A percentile compares a stretch with the other conserved stretches of the same genome.
phyloP scores from a whole-genome alignment of 2,329 filamentous ascomycete species.

The Talaromyces sp. region DNA sequence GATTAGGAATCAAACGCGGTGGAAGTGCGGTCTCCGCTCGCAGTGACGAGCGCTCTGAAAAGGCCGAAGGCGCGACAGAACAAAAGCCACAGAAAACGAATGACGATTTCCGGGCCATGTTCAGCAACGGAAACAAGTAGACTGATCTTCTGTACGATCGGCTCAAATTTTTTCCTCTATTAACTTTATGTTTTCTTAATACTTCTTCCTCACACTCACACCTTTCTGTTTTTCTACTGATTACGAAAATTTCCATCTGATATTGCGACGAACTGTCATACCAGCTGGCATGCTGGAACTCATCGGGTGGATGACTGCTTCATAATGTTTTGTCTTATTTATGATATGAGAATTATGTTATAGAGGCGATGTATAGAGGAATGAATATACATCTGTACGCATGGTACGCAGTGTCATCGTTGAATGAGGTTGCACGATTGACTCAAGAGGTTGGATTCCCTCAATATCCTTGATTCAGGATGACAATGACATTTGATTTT shows the following conservation, averaged over 20 bases:
- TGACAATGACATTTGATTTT: background rate
- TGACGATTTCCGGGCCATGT: slow-evolving; percentile 55
- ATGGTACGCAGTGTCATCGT: background rate
- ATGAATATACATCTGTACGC: background rate
- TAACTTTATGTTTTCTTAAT: background rate
- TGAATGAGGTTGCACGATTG: background rate
- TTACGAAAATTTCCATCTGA: background rate
- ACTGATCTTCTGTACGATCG: background rate
- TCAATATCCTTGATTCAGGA: background rate
- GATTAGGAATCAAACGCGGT: slow-evolving; percentile 49
- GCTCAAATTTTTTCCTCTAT: background rate
- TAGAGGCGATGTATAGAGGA: background rate
- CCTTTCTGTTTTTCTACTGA: background rate
- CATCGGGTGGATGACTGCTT: slow-evolving; percentile 8
- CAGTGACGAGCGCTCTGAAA: slow-evolving; percentile 20
- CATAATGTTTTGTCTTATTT: background rate
- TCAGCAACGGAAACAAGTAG: slow-evolving; percentile 37
- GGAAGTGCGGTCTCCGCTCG: slow-evolving; percentile 20
- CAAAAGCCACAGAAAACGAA: slow-evolving; percentile 51
- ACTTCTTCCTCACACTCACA: background rate
- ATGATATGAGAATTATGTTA: slow-evolving; percentile 1
- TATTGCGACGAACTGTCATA: background rate
- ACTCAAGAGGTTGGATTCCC: background rate
- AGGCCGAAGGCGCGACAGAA: slow-evolving; percentile 19
- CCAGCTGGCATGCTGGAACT: slow-evolving; percentile 8